Evolutionary conservation across 305 asterid genomes (phyloP), one percentile per base, ranked within the genome.

Genomic region (Rubia peregrina): DNA sequence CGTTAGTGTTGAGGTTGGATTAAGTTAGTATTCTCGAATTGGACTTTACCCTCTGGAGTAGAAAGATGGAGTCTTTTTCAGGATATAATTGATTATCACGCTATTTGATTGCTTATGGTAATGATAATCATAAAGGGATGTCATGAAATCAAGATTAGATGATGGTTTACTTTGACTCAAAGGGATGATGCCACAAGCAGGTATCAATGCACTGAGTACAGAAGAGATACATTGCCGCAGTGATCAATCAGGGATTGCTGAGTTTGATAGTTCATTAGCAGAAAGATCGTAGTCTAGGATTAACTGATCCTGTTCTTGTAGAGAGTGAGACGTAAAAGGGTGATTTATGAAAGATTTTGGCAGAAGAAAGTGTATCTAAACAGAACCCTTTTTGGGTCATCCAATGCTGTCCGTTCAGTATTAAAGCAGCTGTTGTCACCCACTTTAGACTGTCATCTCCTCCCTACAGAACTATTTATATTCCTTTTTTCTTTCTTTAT

Each of bases 361-460:
- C 86, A 80, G 59, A 90, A 89, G 90, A 95, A 87, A 78, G 92
- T 95, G 76, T 83, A 88, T 74, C 88, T 95, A 62, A 94, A 91
- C 79, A 84, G 85, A 80, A 87, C 96, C 19, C 84, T 91, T 71
- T 95, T 95, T 79, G 99, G 89, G 77, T 87, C 91, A 61, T 84
- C 96, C 76, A 87, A 75, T 81, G 88, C 95, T 76, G 93, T 84
- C 74, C 98, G 95, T 66, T 96, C 99, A 42, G 90, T 81, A 66
- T 78, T 84, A 30, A 30, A 30, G 2, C 3, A 30, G 33, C 33
- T 30, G 33, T 30, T 30, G 33, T 30, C 33, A 30, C 33, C 33
- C 33, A 30, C 33, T 30, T 30, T 30, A 30, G 3, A 30, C 33
- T 30, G 33, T 30, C 33, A 30, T 30, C 33, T 30, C 33, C 33